These are phyloP conservation scores for Microdochium bolleyi DNA, from an alignment of 2,329 filamentous ascomycete species.

Conservation along the genomic window DNA sequence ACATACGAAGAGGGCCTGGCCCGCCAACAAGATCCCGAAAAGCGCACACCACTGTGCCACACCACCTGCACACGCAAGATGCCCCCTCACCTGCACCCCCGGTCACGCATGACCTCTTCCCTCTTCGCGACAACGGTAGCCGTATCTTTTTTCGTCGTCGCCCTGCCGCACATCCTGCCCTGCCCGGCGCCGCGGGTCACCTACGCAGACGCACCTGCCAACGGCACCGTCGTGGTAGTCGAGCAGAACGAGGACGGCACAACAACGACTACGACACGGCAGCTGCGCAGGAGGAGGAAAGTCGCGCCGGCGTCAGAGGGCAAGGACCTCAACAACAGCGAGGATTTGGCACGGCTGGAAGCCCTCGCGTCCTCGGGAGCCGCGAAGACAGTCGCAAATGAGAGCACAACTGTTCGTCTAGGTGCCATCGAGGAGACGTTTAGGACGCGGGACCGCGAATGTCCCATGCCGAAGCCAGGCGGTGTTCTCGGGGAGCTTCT, in stretches of 20 bases:
- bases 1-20: too few species aligned
- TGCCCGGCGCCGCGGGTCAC: slow-evolving; percentile 76
- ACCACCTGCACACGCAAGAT: too few species aligned
- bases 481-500: slow-evolving; percentile 70
- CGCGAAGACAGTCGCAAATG: too few species aligned
- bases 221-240: slow-evolving; percentile 6
- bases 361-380: not conserved
- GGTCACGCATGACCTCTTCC: slow-evolving; percentile 86
- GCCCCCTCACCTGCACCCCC: slow-evolving; percentile 86
- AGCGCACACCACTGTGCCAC: too few species aligned
- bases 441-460: slow-evolving; percentile 57
- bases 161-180: slow-evolving; percentile 79
- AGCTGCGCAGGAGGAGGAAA: not conserved
- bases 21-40: too few species aligned
- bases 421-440: slow-evolving; percentile 2
- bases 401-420: too few species aligned
- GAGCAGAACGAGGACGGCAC: slow-evolving; percentile 29
- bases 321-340: slow-evolving; percentile 17
- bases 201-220: slow-evolving; percentile 58
- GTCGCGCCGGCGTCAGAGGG: slow-evolving; percentile 11
- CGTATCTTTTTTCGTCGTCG: slow-evolving; percentile 87
- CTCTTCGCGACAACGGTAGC: slow-evolving; percentile 91
- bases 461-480: slow-evolving; percentile 84
- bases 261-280: slow-evolving; percentile 21
- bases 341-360: too few species aligned